phyloP scores from a whole-genome alignment of 345 rosid genomes.

The Eucalyptus pauciflora region DNA sequence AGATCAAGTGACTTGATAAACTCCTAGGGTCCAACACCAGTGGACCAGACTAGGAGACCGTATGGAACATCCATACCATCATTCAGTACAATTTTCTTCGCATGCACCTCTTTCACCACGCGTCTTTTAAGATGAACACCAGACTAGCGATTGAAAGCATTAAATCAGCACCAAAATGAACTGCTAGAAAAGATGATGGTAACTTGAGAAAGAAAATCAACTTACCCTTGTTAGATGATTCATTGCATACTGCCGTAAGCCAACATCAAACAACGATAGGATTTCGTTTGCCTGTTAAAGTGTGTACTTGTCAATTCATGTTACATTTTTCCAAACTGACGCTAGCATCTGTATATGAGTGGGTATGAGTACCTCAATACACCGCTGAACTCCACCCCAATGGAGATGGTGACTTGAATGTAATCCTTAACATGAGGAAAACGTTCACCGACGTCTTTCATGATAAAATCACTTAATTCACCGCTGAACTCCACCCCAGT shows the following conservation, averaged over 20 bases:
- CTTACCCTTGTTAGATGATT: conserved; percentile 56
- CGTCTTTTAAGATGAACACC: conserved; percentile 44
- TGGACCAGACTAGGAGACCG: conserved; percentile 88
- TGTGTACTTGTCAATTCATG: not conserved
- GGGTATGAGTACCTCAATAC: too few species aligned
- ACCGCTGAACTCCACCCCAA: too few species aligned
- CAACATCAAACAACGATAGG: conserved; percentile 64
- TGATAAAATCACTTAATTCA: too few species aligned
- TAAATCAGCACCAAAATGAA: not conserved
- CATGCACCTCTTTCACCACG: conserved; percentile 46
- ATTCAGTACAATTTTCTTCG: conserved; percentile 32
- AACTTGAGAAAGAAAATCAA: not conserved
- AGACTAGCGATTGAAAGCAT: conserved; percentile 7
- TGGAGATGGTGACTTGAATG: too few species aligned
- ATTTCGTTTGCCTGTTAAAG: conserved; percentile 71
- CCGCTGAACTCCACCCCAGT: too few species aligned
- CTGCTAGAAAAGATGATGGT: not conserved
- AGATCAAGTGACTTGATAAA: conserved; percentile 44
- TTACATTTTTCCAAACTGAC: not conserved
- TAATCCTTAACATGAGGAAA: too few species aligned
- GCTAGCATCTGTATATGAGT: too few species aligned
- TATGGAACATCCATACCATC: conserved; percentile 69
- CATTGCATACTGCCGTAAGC: conserved; percentile 50
- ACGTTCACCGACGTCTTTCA: too few species aligned
- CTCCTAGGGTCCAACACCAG: conserved; percentile 77